phyloP scores from a whole-genome alignment of 1,284 basidiomycete genomes.

The Retiboletus fuscus region DNA sequence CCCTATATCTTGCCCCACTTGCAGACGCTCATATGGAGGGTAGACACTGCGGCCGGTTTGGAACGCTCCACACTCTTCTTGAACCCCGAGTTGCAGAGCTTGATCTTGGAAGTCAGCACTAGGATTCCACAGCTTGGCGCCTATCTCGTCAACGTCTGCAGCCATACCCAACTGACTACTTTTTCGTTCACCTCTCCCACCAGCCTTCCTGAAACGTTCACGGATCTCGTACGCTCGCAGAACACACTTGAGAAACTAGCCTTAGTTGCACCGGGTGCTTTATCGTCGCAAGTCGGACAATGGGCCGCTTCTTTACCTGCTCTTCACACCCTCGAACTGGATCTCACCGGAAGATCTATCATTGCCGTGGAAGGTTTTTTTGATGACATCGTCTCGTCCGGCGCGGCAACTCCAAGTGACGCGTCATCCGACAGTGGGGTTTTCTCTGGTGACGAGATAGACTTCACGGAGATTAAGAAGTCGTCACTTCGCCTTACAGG shows the following conservation, averaged over 20 bases:
- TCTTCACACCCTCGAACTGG: constrained; percentile 72
- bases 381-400: constrained; percentile 73
- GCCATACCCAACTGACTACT: constrained; percentile 67
- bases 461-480: constrained; percentile 77
- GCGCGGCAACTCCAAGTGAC: constrained; percentile 74
- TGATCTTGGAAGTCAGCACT: constrained; percentile 71
- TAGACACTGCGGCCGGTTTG: constrained; percentile 70
- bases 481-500: constrained; percentile 70
- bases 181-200: constrained; percentile 77
- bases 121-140: constrained; percentile 67
- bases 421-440: constrained; percentile 78
- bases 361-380: constrained; percentile 82
- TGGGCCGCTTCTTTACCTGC: constrained; percentile 72
- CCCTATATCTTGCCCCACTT: constrained; percentile 76
- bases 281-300: constrained; percentile 73
- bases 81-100: constrained; percentile 65
- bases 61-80: constrained; percentile 74
- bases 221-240: constrained; percentile 70
- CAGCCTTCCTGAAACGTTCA: constrained; percentile 75
- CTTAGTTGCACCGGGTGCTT: constrained; percentile 76
- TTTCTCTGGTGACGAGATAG: constrained; percentile 78
- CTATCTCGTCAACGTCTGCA: constrained; percentile 72
- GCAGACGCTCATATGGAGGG: constrained; percentile 75
- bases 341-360: constrained; percentile 72
- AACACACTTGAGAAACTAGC: constrained; percentile 68